phyloP scores from a whole-genome alignment of 176 grass and related monocot genomes.

The Oryza meridionalis region DNA sequence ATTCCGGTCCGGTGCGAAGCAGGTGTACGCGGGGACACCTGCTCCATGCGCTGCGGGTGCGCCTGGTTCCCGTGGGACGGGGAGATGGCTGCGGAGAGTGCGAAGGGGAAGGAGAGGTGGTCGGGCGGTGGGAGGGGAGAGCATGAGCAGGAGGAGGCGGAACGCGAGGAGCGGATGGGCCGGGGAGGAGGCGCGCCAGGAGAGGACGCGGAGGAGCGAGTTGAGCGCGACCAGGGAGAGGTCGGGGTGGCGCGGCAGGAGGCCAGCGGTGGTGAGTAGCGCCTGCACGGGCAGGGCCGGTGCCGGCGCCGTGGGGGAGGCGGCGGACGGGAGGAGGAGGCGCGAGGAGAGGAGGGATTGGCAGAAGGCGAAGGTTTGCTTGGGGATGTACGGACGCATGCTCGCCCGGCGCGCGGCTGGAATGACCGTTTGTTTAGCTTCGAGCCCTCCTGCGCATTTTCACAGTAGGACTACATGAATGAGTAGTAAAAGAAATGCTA shows the following conservation, averaged over 20 bases:
- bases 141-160: constrained; percentile 60
- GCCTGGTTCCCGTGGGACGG: constrained; percentile 34
- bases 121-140: constrained; percentile 66
- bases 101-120: constrained; percentile 86
- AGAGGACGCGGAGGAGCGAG: constrained; percentile 53
- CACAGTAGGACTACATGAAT: neutral
- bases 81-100: constrained; percentile 57
- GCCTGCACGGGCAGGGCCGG: constrained; percentile 52
- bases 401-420: neutral
- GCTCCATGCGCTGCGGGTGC: no score
- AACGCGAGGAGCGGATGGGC: constrained; percentile 57
- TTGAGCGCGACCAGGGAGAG: constrained; percentile 69
- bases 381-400: constrained; percentile 55
- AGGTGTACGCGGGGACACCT: no score
- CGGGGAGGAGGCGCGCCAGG: constrained; percentile 48
- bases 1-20: no score
- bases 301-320: neutral
- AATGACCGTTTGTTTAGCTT: neutral
- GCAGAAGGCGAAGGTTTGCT: constrained; percentile 56
- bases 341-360: constrained; percentile 58
- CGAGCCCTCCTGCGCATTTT: no score
- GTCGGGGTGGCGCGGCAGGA: constrained; percentile 37
- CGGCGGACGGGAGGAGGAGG: constrained; percentile 29
- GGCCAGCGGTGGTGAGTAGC: constrained; percentile 58
- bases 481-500: constrained; percentile 4